Percentiles rank a stretch among this genome's conserved stretches.
These are phyloP conservation scores for Paramecium sexaurelia DNA, from an alignment of 73 alveolate species.

Conservation along the genomic window DNA sequence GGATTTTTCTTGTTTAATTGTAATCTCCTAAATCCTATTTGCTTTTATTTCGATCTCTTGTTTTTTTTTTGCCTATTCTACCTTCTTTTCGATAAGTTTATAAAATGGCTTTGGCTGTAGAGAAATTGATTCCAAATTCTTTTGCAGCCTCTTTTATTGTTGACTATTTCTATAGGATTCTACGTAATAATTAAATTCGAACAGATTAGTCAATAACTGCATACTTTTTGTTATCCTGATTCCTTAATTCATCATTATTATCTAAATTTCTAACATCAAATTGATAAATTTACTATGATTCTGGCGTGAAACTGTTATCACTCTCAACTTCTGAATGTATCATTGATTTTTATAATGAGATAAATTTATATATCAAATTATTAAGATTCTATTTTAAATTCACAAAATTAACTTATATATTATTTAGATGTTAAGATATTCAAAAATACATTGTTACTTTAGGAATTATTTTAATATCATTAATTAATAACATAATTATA, in stretches of 20 bases:
- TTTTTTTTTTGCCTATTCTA: constrained; percentile 64
- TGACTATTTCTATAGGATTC: constrained; percentile 30
- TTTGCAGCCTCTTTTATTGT: constrained; percentile 69
- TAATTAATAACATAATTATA: background rate
- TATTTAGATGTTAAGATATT: too few relatives aligned
- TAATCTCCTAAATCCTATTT: background rate
- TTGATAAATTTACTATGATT: background rate
- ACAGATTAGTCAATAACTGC: constrained; percentile 27
- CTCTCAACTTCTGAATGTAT: background rate
- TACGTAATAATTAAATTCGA: background rate
- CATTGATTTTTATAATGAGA: background rate
- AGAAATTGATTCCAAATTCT: constrained; percentile 64
- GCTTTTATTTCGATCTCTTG: constrained; percentile 52
- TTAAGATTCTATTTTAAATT: background rate
- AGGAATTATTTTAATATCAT: background rate
- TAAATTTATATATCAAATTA: background rate
- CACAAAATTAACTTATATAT: background rate
- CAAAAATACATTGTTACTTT: background rate
- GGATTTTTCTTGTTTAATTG: background rate
- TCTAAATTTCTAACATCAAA: background rate
- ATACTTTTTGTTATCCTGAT: background rate
- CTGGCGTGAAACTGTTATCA: background rate
- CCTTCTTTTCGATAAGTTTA: constrained; percentile 67
- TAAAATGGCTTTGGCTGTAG: constrained; percentile 66
- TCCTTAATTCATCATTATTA: background rate